These are phyloP conservation scores for Corymbia citriodora DNA, from an alignment of 441 rosid species.

Conservation along the genomic window DNA sequence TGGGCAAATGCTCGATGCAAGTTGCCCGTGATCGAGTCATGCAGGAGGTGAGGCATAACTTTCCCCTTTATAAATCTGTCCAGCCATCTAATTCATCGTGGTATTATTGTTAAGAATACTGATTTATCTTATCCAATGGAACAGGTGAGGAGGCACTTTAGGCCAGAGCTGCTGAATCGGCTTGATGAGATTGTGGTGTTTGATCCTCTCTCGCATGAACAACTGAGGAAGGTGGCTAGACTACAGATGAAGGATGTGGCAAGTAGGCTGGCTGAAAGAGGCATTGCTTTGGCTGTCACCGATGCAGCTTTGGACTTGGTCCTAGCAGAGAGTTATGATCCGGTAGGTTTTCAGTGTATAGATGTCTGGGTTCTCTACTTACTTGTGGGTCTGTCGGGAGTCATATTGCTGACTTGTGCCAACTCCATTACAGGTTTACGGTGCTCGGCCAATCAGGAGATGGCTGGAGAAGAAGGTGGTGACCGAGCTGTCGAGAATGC, in stretches of 20 bases:
- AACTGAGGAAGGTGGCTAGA: conserved; percentile 66
- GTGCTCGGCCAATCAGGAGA: conserved; percentile 85
- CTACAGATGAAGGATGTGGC: conserved; percentile 91
- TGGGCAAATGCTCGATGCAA: conserved; percentile 68
- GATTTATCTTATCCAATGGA: neutral
- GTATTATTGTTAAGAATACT: neutral
- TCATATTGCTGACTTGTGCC: neutral
- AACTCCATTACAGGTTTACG: conserved; percentile 46
- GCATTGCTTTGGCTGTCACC: conserved; percentile 67
- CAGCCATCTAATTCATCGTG: neutral
- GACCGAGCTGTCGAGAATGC: conserved; percentile 75
- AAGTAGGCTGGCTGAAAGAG: conserved; percentile 71
- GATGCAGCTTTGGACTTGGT: conserved; percentile 79
- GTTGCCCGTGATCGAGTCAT: conserved; percentile 73
- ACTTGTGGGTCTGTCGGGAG: no score
- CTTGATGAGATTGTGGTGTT: conserved; percentile 84
- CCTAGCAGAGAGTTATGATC: conserved; percentile 66
- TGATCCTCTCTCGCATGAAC: conserved; percentile 87
- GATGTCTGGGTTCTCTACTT: accelerated
- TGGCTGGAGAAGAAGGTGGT: conserved; percentile 93
- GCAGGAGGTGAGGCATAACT: conserved; percentile 47
- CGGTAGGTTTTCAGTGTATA: conserved; percentile 36
- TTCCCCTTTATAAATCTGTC: neutral
- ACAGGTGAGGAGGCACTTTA: conserved; percentile 72
- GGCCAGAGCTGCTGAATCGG: conserved; percentile 82